Base-by-base conservation (phyloP, 768 basidiomycete genomes). In the Calvatia gigantea region DNA sequence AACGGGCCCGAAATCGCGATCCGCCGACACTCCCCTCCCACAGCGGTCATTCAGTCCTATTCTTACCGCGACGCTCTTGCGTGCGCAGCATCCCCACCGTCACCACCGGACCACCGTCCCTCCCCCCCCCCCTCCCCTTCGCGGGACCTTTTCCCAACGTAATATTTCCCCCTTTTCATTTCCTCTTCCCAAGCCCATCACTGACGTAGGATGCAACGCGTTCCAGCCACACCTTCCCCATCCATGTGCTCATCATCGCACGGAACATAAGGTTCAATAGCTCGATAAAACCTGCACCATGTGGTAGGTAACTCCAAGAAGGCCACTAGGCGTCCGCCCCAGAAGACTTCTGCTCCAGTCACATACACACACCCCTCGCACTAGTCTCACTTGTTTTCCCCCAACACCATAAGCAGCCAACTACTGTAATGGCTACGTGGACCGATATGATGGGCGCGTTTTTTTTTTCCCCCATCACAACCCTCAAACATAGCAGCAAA, bases 1-100 rank as follows among this genome's bases (percentile, higher is more conserved):
- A n/a, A 46, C 58, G 39, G 44, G 28, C 38, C 55, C 47, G 41
- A 58, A 32, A 58, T 58, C 59, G 56, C 61, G 53, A 49, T 59
- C 62, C 53, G 51, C 49, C 51, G 41, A 48, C 35, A 31, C 51
- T 27, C 32, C 43, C 50, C 32, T 43, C 32, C 39, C 59, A 25
- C 41, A 39, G 35, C 41, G 17, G 7, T 35, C 14, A 41, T 41
- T 41, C 38, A 41, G 7, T 42, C 50, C 50, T 32, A 39, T 51
- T 39, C 38, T 39, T 42, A 17, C 50, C 41, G 43, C 52, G 52
- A 54, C 32, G 31, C 39, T 54, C 35, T 19, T 41, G 6, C 52
- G 14, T 14, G 35, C 35, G 35, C 43, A 44, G 41, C 28, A 50
- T 17, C 31, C 14, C 19, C 41, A 35, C 41, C 52, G 39, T 44